A percentile compares a stretch with the other conserved stretches of the same genome.
phyloP scores from a whole-genome alignment of 1,284 basidiomycete species.

The Moesziomyces parantarcticus region DNA sequence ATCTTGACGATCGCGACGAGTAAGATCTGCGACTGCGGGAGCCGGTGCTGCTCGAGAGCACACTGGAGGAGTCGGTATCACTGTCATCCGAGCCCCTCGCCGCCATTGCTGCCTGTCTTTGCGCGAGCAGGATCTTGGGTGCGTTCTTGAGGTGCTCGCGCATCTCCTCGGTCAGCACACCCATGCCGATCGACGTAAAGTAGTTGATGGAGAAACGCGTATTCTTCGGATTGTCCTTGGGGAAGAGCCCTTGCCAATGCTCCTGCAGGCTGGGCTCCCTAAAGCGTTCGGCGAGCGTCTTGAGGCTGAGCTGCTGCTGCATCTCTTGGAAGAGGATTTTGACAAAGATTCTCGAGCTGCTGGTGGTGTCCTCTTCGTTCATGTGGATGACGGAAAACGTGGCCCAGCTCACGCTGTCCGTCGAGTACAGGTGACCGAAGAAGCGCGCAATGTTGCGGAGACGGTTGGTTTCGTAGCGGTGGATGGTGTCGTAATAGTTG shows the following conservation, averaged over 20 bases:
- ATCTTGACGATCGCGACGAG: constrained; percentile 24
- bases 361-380: constrained; percentile 98
- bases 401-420: constrained; percentile 89
- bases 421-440: constrained; percentile 82
- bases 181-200: constrained; percentile 87
- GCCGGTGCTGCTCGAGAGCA: constrained; percentile 30
- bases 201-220: constrained; percentile 98
- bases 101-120: constrained; percentile 74
- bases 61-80: constrained; percentile 38
- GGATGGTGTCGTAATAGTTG: constrained; percentile 94
- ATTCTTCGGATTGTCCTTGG: constrained; percentile 93
- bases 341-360: constrained; percentile 93
- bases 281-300: constrained; percentile 82
- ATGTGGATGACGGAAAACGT: constrained; percentile 86
- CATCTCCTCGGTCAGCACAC: constrained; percentile 93
- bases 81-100: constrained; percentile 45
- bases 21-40: constrained; percentile 36
- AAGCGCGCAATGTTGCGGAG: constrained; percentile 95
- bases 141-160: constrained; percentile 95
- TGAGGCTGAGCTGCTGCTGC: constrained; percentile 90
- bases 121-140: constrained; percentile 88
- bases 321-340: constrained; percentile 96
- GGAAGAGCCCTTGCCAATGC: constrained; percentile 87
- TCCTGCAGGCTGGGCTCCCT: constrained; percentile 73
- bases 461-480: constrained; percentile 98